phyloP scores from a whole-genome alignment of 2,329 filamentous ascomycete species.

The Aspergillus vadensis region DNA sequence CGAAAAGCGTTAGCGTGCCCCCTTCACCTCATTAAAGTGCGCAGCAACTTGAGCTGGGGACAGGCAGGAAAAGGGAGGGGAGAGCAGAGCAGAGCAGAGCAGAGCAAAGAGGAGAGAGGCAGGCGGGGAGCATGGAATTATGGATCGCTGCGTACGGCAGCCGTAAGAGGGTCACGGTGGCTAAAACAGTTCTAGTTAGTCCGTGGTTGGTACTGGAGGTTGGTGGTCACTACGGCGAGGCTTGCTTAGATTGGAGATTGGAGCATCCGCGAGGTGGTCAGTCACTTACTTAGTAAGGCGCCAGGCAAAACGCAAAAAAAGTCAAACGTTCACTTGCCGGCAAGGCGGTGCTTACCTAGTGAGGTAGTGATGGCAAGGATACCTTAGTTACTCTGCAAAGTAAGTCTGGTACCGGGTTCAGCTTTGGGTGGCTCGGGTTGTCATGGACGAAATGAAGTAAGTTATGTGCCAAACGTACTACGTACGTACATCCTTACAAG shows the following conservation, averaged over 20 bases:
- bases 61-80: background rate
- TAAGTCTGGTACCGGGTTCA: background rate
- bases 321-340: conserved; percentile 6
- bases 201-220: background rate
- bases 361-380: conserved; percentile 1
- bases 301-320: conserved; percentile 1
- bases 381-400: background rate
- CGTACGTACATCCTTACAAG: background rate
- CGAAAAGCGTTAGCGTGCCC: background rate
- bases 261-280: background rate
- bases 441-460: background rate
- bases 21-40: conserved; percentile 2
- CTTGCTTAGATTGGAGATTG: background rate
- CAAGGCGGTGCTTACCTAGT: conserved; percentile 1
- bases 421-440: conserved; percentile 7
- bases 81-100: background rate
- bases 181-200: conserved; percentile 1
- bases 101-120: background rate
- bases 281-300: background rate
- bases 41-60: background rate
- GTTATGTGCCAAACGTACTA: background rate
- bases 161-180: conserved; percentile 4
- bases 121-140: conserved; percentile 8
- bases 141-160: conserved; percentile 8
- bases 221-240: background rate